Conservation (phyloP, 1,139 yeast genomes). For the Lodderomyces theae region DNA sequence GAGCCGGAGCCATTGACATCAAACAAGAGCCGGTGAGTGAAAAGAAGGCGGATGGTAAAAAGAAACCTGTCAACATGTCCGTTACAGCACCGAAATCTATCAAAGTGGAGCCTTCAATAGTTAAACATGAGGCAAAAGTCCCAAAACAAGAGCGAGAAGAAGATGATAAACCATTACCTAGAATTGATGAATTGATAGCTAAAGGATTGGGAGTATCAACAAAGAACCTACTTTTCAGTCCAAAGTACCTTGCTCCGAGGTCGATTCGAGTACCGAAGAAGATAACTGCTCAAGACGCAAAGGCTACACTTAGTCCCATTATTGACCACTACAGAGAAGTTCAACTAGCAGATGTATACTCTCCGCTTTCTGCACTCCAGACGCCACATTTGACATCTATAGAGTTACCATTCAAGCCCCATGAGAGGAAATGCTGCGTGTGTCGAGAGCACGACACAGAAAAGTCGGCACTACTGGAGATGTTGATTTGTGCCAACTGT, state of each 20-base stretch:
- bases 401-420: slow-evolving; percentile 13
- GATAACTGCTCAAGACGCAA: slow-evolving; percentile 11
- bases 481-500: slow-evolving; percentile 64
- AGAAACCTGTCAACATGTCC: background rate
- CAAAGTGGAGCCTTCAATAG: slow-evolving; percentile 3
- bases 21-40: background rate
- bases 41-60: slow-evolving; percentile 1
- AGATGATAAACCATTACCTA: background rate
- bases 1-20: too few relatives aligned
- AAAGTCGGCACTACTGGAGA: slow-evolving; percentile 22
- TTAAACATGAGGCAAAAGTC: background rate
- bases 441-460: slow-evolving; percentile 46
- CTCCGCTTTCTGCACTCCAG: slow-evolving; percentile 7
- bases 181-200: slow-evolving; percentile 2
- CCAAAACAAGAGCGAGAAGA: background rate
- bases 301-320: slow-evolving; percentile 5
- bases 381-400: slow-evolving; percentile 13
- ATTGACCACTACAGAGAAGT: slow-evolving; percentile 18
- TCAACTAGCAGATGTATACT: slow-evolving; percentile 18
- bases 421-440: slow-evolving; percentile 50
- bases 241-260: slow-evolving; percentile 1
- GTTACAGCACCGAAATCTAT: slow-evolving; percentile 2
- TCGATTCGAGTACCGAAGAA: slow-evolving; percentile 12
- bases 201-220: background rate
- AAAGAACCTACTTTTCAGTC: background rate